Evolutionary conservation across 768 basidiomycete genomes (phyloP), one percentile per base, ranked within the genome.

Genomic region (Amanita exitialis): DNA sequence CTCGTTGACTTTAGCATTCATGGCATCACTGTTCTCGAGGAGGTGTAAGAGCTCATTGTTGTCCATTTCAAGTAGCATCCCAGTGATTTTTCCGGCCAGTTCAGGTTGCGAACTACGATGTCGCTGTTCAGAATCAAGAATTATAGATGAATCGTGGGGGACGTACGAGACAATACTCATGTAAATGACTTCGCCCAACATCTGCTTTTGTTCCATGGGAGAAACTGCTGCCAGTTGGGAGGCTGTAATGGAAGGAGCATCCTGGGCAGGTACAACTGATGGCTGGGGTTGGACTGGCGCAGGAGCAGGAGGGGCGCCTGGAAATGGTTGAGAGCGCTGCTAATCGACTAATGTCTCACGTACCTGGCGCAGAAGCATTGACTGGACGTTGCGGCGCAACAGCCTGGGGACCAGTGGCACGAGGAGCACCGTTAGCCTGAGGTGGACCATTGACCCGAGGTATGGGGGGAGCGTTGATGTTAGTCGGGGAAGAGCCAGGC

Each of bases 21-120:
- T 80, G 38, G 93, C 81, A 8, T 91, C 90, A 18, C 73, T 71
- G 49, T 81, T 71, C 54, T 95, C 92, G 59, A 98, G 70, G 45
- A 99, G 79, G 69, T 90, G 85, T 25, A 98, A 71, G 46, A 99
- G 77, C 69, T 98, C 96, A 44, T 76, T 63, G 71, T 95, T 95
- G 68, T 97, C 94, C 95, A 99, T 98, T 80, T 99, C 94, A 57
- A 97, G 80, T 62, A 97, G 75, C 94, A 97, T 97, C 51, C 92
- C 94, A 39, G 94, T 97, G 67, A 97, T 96, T 78, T 97, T 97
- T 54, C 96, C 96, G 57, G 96, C 93, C 63, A 96, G 74, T 18
- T 95, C 94, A 52, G 93, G 90, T 61, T 98, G 85, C 52, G 83
- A 65, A 20, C 85, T 90, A 63, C 43, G 1, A 21, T 20, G 37